Conservation (phyloP, 345 rosid species). For the Jatropha curcas region DNA sequence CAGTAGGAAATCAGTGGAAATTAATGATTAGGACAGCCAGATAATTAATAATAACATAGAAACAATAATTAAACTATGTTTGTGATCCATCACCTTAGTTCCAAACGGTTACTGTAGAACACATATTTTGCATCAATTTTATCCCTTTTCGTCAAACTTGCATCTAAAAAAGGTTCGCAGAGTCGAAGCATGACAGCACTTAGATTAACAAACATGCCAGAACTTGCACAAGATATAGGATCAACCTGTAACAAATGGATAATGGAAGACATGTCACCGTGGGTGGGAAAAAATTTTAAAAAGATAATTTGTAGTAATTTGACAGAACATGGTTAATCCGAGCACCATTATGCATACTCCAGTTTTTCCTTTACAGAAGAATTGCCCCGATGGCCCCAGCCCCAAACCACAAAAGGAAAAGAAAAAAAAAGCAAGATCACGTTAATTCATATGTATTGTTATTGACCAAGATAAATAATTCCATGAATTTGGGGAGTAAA, state of each 20-base stretch:
- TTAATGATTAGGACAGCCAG: slow-evolving; percentile 12
- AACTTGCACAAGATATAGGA: slow-evolving; percentile 87
- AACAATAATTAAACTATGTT: not conserved
- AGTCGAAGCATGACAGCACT: slow-evolving; percentile 94
- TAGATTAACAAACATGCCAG: slow-evolving; percentile 98
- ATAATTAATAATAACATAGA: slow-evolving; percentile 8
- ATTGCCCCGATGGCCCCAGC: not conserved
- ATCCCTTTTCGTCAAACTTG: slow-evolving; percentile 70
- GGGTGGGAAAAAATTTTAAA: not conserved
- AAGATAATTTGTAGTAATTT: not conserved
- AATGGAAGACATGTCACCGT: not conserved
- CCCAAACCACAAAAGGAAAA: not conserved
- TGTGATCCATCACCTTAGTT: slow-evolving; percentile 63
- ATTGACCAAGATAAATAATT: slow-evolving; percentile 9
- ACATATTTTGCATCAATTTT: slow-evolving; percentile 87
- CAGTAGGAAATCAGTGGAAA: slow-evolving; percentile 18
- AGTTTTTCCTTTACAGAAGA: not conserved
- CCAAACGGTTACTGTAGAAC: slow-evolving; percentile 66
- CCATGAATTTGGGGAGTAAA: not conserved
- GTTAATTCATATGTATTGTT: not conserved
- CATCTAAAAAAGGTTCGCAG: slow-evolving; percentile 90
- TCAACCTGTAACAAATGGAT: slow-evolving; percentile 66
- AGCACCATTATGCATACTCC: not conserved
- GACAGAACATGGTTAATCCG: not conserved
- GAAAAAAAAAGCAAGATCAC: not conserved